Conservation (phyloP, 2,329 filamentous ascomycete genomes). For the Hypoxylon sp. region DNA sequence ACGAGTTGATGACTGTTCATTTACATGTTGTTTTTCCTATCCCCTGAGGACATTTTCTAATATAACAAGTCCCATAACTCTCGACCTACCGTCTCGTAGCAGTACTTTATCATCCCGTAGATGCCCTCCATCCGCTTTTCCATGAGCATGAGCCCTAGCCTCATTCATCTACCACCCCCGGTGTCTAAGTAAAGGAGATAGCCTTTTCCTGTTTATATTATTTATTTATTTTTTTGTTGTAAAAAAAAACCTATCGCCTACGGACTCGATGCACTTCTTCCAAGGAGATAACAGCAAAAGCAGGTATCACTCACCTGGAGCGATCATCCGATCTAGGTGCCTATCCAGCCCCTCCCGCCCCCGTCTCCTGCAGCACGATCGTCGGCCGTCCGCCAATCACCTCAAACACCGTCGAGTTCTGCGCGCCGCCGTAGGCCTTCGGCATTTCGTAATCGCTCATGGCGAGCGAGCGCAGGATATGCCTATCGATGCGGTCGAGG, state of each 20-base stretch:
- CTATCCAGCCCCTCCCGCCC: not conserved
- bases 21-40: not conserved
- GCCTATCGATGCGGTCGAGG: slow-evolving; percentile 46
- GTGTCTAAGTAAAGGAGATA: too few species aligned
- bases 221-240: not conserved
- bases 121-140: not conserved
- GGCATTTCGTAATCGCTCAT: slow-evolving; percentile 46
- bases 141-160: not conserved
- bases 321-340: too few species aligned
- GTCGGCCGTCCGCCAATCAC: slow-evolving; percentile 45
- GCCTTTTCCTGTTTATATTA: too few species aligned
- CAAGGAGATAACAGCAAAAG: not conserved
- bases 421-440: slow-evolving; percentile 25
- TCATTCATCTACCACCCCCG: not conserved
- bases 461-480: slow-evolving; percentile 48
- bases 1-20: not conserved
- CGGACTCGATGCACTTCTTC: not conserved
- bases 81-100: not conserved
- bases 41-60: not conserved
- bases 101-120: not conserved
- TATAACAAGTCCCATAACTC: not conserved
- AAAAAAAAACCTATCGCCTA: not conserved
- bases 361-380: slow-evolving; percentile 39
- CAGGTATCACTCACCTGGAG: too few species aligned
- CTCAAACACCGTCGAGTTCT: slow-evolving; percentile 41